Percentiles rank a stretch among this genome's conserved stretches.
Conservation (phyloP, 148 eudicot genomes). For the Selenicereus undatus region DNA sequence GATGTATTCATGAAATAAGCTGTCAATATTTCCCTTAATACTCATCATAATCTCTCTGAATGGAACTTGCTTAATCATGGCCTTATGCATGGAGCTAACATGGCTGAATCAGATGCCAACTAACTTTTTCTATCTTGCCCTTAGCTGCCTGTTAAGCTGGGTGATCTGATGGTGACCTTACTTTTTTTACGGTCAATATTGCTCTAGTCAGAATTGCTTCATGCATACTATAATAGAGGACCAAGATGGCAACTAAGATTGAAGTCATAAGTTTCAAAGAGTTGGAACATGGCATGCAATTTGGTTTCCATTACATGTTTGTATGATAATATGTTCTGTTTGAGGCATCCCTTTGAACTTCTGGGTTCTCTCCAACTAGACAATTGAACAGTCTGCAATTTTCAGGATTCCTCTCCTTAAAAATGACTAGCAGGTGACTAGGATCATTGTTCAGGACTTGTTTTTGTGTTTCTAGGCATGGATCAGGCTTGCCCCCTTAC, state of each 20-base stretch:
- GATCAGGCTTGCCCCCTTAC: too few relatives aligned
- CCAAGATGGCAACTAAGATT: neutral
- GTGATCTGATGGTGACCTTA: neutral
- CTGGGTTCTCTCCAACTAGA: neutral
- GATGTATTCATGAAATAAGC: neutral
- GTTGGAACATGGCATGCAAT: neutral
- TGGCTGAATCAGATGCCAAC: neutral
- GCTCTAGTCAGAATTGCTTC: neutral
- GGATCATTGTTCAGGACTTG: too few relatives aligned
- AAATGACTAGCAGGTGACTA: too few relatives aligned
- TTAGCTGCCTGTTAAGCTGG: neutral
- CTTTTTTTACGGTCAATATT: neutral
- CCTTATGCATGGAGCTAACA: neutral
- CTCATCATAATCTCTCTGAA: neutral
- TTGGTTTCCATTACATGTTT: neutral
- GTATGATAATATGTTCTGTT: neutral
- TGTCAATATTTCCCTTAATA: neutral
- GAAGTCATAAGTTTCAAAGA: neutral
- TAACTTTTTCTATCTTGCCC: neutral
- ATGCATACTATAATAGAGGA: neutral
- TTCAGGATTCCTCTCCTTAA: too few relatives aligned
- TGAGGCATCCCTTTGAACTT: neutral
- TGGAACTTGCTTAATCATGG: neutral
- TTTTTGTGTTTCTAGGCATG: too few relatives aligned
- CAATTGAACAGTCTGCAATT: too few relatives aligned